Evolutionary conservation across 108 stramenopile species (phyloP), one percentile per base, ranked within the genome.

Genomic region (Mediolabrus comicus): DNA sequence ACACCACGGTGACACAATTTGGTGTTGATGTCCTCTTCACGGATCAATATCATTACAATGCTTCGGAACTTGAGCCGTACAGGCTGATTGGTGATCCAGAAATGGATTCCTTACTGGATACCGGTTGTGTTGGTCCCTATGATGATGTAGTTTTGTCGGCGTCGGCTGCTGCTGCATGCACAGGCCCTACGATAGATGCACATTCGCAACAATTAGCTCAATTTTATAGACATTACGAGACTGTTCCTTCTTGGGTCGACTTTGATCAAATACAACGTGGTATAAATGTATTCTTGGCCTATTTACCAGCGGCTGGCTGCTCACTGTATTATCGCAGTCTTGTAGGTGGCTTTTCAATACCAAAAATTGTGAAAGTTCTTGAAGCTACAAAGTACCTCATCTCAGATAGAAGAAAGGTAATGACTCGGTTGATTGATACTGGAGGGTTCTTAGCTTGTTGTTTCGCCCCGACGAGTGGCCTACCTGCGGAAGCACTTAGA

Each of bases 311-410:
- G 9, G 80, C 83, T 2, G 75, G 72, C 19, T 62, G 85, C 36
- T 74, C 84, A 0, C 76, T 94, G 16, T 91, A 84, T 72, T 91
- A 91, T 59, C 73, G 88, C 19, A 75, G 74, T 3, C 55, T 94
- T 52, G 84, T 91, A 2, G 83, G 89, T 10, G 92, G 92, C 19
- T 94, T 94, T 75, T 76, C 79, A 1, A 87, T 91, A 38, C 88
- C 92, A 1, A 84, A 85, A 28, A 89, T 94, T 64, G 86, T 87
- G 0, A 81, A 79, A 24, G 92, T 91, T 10, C 62, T 94, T 16
- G 69, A 67, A 36, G 34, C 84, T 0, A 91, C 92, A 0, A 66
- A 83, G 22, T 94, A 94, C 62, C 64, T 94, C 17, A 74, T 87
- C 4, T 88, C 92, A 77, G 43, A 77, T 55, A 53, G 77, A 25